Percentiles rank a stretch among this genome's conserved stretches.
phyloP scores from a whole-genome alignment of 2,329 filamentous ascomycete genomes.

The Pleomassaria siparia region DNA sequence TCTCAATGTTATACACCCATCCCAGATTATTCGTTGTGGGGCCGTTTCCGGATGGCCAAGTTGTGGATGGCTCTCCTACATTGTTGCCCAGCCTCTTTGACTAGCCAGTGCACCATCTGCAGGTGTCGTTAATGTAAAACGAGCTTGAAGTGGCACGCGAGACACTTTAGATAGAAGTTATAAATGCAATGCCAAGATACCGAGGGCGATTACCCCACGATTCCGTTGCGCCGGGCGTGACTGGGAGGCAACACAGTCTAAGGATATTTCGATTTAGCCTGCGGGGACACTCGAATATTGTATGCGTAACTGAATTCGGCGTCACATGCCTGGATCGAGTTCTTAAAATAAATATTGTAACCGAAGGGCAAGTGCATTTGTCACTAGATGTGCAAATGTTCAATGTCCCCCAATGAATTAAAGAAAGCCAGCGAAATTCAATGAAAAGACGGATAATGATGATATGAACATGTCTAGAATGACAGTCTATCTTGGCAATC shows the following conservation, averaged over 20 bases:
- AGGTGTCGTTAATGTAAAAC: constrained; percentile 3
- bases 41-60: constrained; percentile 6
- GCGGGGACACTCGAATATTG: constrained; percentile 4
- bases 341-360: too few species aligned
- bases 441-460: too few species aligned
- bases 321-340: constrained; percentile 10
- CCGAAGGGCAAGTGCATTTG: too few species aligned
- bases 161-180: constrained; percentile 14
- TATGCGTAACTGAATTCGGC: neutral
- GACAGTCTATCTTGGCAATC: too few species aligned
- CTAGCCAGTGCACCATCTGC: neutral
- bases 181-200: constrained; percentile 16
- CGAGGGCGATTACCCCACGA: constrained; percentile 21
- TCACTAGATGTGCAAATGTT: too few species aligned
- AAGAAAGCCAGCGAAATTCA: too few species aligned
- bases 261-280: constrained; percentile 18
- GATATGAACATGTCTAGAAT: too few species aligned
- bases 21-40: constrained; percentile 9
- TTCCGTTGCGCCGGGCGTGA: constrained; percentile 19
- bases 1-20: constrained; percentile 6
- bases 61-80: neutral
- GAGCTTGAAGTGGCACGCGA: constrained; percentile 6
- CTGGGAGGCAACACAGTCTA: neutral
- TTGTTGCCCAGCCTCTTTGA: constrained; percentile 3
- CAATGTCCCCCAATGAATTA: too few species aligned